Conservation (phyloP, 2,329 filamentous ascomycete genomes). For the Periconia sp. region DNA sequence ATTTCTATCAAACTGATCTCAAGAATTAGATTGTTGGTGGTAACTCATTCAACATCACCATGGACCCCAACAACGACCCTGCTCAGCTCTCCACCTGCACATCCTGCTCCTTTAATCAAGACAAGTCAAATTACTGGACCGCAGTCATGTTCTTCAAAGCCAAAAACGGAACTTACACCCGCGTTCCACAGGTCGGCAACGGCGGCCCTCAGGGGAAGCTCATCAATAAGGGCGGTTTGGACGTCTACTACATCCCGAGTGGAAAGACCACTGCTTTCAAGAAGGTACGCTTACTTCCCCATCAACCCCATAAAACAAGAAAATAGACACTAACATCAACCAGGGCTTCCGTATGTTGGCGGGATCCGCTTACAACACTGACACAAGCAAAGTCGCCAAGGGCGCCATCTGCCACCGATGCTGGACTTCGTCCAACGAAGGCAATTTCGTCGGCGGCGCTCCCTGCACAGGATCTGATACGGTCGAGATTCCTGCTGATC, state of each 20-base stretch:
- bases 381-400: constrained; percentile 28
- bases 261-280: constrained; percentile 39
- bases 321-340: constrained; percentile 1
- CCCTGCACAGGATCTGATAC: constrained; percentile 55
- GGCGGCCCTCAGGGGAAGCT: constrained; percentile 38
- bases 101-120: constrained; percentile 34
- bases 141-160: constrained; percentile 42
- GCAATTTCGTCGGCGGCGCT: constrained; percentile 52
- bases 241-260: constrained; percentile 39
- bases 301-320: neutral
- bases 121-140: constrained; percentile 41
- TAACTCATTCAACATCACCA: constrained; percentile 37
- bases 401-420: constrained; percentile 38
- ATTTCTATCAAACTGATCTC: neutral
- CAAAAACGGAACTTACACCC: constrained; percentile 36
- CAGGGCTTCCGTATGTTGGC: constrained; percentile 39
- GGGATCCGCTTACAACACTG: constrained; percentile 34
- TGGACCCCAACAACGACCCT: constrained; percentile 31
- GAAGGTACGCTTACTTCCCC: constrained; percentile 17
- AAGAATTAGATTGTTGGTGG: constrained; percentile 29
- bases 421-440: constrained; percentile 49
- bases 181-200: constrained; percentile 35
- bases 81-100: constrained; percentile 33
- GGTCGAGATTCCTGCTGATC: constrained; percentile 51
- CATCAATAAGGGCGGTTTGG: constrained; percentile 38